Conservation (phyloP, 345 rosid species). For the Sisymbrium irio region DNA sequence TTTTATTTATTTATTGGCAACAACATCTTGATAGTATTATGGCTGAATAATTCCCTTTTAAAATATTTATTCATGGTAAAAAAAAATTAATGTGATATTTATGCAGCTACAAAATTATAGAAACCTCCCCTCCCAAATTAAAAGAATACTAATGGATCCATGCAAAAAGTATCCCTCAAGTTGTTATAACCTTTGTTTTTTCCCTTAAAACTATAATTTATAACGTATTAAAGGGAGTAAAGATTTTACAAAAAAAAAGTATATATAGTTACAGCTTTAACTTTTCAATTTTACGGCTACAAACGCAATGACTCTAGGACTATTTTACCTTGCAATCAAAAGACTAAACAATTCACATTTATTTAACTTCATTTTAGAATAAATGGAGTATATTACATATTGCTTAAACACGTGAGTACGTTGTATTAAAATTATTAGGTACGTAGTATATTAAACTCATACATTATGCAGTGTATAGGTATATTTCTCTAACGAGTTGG, state of each 20-base stretch:
- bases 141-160: background rate
- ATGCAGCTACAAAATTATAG: no score
- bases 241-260: no score
- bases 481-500: background rate
- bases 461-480: background rate
- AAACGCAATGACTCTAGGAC: background rate
- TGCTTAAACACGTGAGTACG: background rate
- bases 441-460: background rate
- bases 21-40: background rate
- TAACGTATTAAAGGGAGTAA: background rate
- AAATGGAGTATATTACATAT: background rate
- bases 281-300: background rate
- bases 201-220: background rate
- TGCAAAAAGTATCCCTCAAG: background rate
- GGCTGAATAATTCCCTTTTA: background rate
- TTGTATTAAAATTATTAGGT: background rate
- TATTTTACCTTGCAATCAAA: background rate
- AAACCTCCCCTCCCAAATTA: no score
- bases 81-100: no score
- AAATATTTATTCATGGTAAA: background rate
- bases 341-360: background rate
- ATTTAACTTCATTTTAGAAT: background rate
- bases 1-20: no score
- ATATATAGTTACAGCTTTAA: background rate
- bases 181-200: background rate